Evolutionary conservation across 352 stramenopile species (phyloP).

Genomic region (Phytopythium helicoides): DNA sequence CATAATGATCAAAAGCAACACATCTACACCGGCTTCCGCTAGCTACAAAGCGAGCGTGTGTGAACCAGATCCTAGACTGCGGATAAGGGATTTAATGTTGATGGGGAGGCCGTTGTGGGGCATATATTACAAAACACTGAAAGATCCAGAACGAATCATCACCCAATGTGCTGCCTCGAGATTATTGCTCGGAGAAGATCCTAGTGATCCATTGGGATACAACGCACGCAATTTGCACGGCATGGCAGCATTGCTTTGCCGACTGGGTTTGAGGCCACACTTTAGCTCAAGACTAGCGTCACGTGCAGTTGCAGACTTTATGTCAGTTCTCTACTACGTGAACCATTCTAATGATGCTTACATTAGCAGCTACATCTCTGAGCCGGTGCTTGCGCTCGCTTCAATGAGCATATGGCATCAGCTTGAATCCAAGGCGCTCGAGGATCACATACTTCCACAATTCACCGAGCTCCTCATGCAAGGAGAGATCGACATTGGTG

Average conservation of each 20-base stretch:
- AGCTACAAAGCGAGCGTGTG: too few relatives aligned
- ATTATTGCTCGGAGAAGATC: too few relatives aligned
- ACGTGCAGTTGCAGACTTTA: conserved; percentile 17
- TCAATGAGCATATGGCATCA: conserved; percentile 15
- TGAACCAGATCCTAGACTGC: too few relatives aligned
- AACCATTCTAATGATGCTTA: conserved; percentile 11
- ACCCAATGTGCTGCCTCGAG: too few relatives aligned
- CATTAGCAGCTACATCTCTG: conserved; percentile 15
- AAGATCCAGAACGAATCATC: too few relatives aligned
- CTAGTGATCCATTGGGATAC: too few relatives aligned
- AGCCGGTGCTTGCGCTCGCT: conserved; percentile 16
- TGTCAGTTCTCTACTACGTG: conserved; percentile 19
- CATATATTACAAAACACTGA: too few relatives aligned
- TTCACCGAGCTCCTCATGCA: conserved; percentile 15
- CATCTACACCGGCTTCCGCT: too few relatives aligned
- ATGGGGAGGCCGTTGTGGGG: too few relatives aligned
- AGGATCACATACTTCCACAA: conserved; percentile 13
- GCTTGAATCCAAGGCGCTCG: background rate
- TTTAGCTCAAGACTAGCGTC: conserved; percentile 14
- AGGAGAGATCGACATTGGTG: conserved; percentile 19
- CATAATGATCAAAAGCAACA: too few relatives aligned
- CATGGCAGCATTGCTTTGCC: conserved; percentile 7
- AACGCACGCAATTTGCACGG: too few relatives aligned
- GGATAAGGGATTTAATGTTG: too few relatives aligned
- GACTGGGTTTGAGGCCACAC: conserved; percentile 15